phyloP scores from a whole-genome alignment of 2,329 filamentous ascomycete genomes.

The Cryphonectria nitschkei region DNA sequence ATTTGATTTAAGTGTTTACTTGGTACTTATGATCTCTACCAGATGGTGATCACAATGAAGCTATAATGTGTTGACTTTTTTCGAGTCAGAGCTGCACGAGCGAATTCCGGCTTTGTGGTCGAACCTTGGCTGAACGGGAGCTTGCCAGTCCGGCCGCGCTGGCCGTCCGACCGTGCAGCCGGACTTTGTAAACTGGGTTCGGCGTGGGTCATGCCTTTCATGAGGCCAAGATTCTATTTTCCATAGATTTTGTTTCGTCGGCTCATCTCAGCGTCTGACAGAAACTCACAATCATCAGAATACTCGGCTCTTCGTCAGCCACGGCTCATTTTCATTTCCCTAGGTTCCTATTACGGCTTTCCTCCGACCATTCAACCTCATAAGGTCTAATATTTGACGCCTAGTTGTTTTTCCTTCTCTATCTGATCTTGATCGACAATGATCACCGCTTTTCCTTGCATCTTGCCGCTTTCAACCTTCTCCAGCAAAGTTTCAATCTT shows the following conservation, averaged over 20 bases:
- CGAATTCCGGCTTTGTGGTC: neutral
- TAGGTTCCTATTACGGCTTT: neutral
- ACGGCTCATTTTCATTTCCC: no score
- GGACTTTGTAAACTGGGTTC: neutral
- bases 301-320: no score
- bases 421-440: slow-evolving; percentile 51
- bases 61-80: neutral
- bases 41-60: neutral
- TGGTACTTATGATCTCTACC: no score
- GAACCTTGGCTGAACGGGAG: neutral
- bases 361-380: neutral
- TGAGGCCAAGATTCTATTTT: no score
- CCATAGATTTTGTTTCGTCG: neutral
- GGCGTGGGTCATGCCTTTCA: no score
- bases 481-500: slow-evolving; percentile 55
- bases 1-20: no score
- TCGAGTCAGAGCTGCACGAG: neutral
- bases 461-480: slow-evolving; percentile 54
- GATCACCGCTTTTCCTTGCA: slow-evolving; percentile 58
- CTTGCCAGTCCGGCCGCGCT: no score
- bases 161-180: neutral
- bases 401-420: slow-evolving; percentile 30
- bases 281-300: no score
- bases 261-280: no score
- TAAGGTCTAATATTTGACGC: slow-evolving; percentile 18